Evolutionary conservation across 139 green algal species (phyloP), one percentile per base, ranked within the genome.

Genomic region (Raphidocelis subcapitata): DNA sequence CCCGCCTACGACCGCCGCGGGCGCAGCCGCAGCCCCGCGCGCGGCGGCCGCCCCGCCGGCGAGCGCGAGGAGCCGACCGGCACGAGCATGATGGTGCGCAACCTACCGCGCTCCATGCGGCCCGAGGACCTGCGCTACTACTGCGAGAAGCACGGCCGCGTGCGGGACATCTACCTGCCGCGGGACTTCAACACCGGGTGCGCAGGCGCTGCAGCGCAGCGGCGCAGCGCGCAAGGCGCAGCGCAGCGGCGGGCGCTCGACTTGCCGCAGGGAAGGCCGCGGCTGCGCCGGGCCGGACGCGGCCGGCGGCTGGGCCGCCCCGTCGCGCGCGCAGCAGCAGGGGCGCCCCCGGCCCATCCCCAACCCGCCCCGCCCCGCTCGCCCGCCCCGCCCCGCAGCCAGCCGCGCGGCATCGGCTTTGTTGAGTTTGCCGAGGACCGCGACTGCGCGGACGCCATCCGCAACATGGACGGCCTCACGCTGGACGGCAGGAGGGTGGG

Each of bases 341-440:
- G 41, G 41, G 12, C 8, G 41, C 41, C 41, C 41, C 41, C 41
- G 8, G 41, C 41, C 12, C 12, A 12, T 49, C 41, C 41, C 41
- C 8, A 49, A 49, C 41, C 41, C 12, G 41, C 8, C 41, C 12
- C 8, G 41, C 8, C 41, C 8, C 41, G 8, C 8, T 20, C 41
- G 41, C 41, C 8, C 14, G 15, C 52, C 36, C 33, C n/a, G 31
- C 65, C 41, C 31, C 44, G 47, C 70, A 84, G 77, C 37, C 76
- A 86, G 61, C 65, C 79, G 4, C 65, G 86, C 0, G 86, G 86
- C 29, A 79, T 90, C 20, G 84, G 75, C 2, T 92, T 92, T 59
- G 31, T 92, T 15, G 86, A 92, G 49, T 92, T 76, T 59, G 68
- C 74, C 0, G 77, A 85, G 46, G 29, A 64, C 16, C 69, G 78